A percentile compares a stretch with the other conserved stretches of the same genome.
Conservation (phyloP, 495 filamentous ascomycete species). For the Lasiosphaeris hirsuta region DNA sequence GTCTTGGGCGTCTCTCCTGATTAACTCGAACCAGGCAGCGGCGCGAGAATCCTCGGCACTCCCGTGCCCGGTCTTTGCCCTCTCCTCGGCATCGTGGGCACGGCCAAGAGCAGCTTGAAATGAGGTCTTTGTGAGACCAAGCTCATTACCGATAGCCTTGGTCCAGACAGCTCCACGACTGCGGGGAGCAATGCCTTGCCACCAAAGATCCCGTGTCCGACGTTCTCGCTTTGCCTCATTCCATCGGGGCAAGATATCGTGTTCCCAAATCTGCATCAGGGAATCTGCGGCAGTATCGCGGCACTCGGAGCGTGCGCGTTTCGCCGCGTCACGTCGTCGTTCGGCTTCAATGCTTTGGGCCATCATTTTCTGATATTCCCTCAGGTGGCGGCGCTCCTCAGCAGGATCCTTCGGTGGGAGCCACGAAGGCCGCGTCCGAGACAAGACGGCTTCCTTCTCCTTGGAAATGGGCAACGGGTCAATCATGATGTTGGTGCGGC, state of each 20-base stretch:
- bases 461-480: slow-evolving; percentile 93
- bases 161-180: slow-evolving; percentile 83
- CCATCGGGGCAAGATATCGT: slow-evolving; percentile 85
- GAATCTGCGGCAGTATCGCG: slow-evolving; percentile 62
- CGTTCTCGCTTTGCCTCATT: slow-evolving; percentile 67
- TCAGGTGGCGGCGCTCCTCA: slow-evolving; percentile 88
- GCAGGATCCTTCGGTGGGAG: slow-evolving; percentile 89
- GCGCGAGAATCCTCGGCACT: slow-evolving; percentile 45
- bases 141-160: slow-evolving; percentile 83
- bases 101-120: slow-evolving; percentile 76
- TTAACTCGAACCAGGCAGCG: slow-evolving; percentile 60
- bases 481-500: slow-evolving; percentile 89
- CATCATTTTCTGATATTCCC: slow-evolving; percentile 94
- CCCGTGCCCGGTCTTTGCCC: slow-evolving; percentile 39
- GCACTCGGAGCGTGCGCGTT: slow-evolving; percentile 43
- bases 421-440: slow-evolving; percentile 90
- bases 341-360: slow-evolving; percentile 69
- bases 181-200: slow-evolving; percentile 80
- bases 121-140: slow-evolving; percentile 69
- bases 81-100: slow-evolving; percentile 63
- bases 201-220: slow-evolving; percentile 86
- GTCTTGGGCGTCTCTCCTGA: slow-evolving; percentile 63
- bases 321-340: slow-evolving; percentile 50
- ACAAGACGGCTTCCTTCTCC: slow-evolving; percentile 91
- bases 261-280: slow-evolving; percentile 78